Conservation (phyloP, 2,329 filamentous ascomycete species). For the Aspergillus aculeatus region DNA sequence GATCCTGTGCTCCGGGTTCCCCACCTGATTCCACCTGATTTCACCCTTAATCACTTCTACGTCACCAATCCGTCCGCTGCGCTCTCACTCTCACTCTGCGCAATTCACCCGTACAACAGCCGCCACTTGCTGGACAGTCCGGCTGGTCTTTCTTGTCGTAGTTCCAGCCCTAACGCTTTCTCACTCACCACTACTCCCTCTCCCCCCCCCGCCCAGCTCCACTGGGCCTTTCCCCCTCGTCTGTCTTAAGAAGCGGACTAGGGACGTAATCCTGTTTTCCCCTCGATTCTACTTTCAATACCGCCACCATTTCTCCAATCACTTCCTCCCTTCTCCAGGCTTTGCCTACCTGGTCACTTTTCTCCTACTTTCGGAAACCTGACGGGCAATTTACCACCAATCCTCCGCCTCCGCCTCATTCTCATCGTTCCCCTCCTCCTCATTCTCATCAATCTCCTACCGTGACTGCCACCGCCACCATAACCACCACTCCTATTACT, state of each 20-base stretch:
- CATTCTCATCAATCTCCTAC: background rate
- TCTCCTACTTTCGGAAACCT: constrained; percentile 7
- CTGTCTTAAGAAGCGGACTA: constrained; percentile 16
- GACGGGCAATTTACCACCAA: constrained; percentile 1
- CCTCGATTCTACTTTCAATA: constrained; percentile 5
- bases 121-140: background rate
- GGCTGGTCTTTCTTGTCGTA: constrained; percentile 8
- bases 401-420: background rate
- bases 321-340: constrained; percentile 6
- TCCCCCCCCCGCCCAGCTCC: background rate
- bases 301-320: constrained; percentile 10
- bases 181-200: background rate
- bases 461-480: background rate
- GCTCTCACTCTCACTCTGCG: background rate
- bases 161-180: constrained; percentile 9
- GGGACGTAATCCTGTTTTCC: constrained; percentile 20
- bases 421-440: background rate
- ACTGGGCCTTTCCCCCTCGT: constrained; percentile 14
- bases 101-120: background rate
- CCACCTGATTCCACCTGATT: background rate
- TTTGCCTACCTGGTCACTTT: constrained; percentile 1
- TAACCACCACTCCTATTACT: background rate
- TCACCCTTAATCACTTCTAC: constrained; percentile 1
- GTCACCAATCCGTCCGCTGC: constrained; percentile 3
- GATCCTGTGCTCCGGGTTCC: background rate